These are phyloP conservation scores for Protomyces gravidus DNA, from an alignment of 1,139 yeast species.

Conservation along the genomic window DNA sequence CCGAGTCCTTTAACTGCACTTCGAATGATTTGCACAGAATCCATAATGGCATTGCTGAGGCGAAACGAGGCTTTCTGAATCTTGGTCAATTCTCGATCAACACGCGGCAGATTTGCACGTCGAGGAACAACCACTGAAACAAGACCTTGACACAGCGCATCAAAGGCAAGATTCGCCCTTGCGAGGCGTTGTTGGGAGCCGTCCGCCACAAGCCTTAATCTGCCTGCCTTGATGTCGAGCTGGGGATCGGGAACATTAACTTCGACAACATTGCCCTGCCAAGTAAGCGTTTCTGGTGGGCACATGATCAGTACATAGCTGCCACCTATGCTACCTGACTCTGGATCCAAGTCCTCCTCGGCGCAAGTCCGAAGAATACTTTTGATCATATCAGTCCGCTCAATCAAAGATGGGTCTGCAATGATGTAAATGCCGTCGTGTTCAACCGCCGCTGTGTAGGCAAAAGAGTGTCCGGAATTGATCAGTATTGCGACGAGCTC, in stretches of 20 bases:
- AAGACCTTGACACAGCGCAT: conserved; percentile 51
- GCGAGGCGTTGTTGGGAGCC: conserved; percentile 54
- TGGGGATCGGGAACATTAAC: conserved; percentile 47
- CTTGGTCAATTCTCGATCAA: conserved; percentile 67
- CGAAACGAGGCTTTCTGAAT: conserved; percentile 65
- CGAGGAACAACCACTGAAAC: conserved; percentile 54
- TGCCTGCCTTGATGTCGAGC: conserved; percentile 57
- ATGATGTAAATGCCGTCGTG: conserved; percentile 70
- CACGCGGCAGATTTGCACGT: conserved; percentile 66
- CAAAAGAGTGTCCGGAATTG: conserved; percentile 68
- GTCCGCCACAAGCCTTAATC: conserved; percentile 63
- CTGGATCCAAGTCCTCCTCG: conserved; percentile 42
- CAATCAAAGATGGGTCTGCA: conserved; percentile 57
- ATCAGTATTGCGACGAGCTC: conserved; percentile 56
- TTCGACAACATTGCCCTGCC: conserved; percentile 79
- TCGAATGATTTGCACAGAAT: conserved; percentile 57
- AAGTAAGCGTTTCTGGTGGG: conserved; percentile 78
- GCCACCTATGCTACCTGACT: conserved; percentile 39
- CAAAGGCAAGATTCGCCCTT: conserved; percentile 46
- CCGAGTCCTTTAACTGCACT: conserved; percentile 50
- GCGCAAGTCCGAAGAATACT: conserved; percentile 42
- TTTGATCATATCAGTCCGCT: conserved; percentile 44
- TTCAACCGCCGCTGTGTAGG: conserved; percentile 69
- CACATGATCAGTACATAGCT: conserved; percentile 68
- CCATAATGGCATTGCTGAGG: conserved; percentile 64